These are phyloP conservation scores for Anisogramma anomala DNA, from an alignment of 2,329 filamentous ascomycete genomes.

Conservation along the genomic window DNA sequence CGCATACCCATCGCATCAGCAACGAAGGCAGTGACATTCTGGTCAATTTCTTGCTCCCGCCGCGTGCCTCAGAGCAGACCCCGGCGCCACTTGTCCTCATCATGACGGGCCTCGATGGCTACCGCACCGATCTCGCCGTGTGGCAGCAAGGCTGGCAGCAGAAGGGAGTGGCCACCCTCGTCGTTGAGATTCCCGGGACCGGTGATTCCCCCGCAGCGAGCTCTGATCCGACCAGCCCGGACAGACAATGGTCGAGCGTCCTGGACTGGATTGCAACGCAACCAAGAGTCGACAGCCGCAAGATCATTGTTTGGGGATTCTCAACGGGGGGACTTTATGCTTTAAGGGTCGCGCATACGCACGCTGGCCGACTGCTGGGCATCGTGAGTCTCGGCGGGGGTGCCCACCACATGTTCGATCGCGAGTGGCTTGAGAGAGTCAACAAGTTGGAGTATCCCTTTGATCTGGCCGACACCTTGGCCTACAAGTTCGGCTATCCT, in stretches of 20 bases:
- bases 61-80: conserved; percentile 18
- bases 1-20: conserved; percentile 31
- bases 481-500: background rate
- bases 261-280: conserved; percentile 41
- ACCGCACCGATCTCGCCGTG: conserved; percentile 50
- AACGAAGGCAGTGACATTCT: conserved; percentile 34
- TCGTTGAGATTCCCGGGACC: conserved; percentile 54
- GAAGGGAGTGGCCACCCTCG: conserved; percentile 50
- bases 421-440: conserved; percentile 47
- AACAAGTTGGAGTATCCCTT: conserved; percentile 57
- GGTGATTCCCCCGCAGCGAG: conserved; percentile 55
- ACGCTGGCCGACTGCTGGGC: conserved; percentile 40
- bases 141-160: conserved; percentile 49
- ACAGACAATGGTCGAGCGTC: conserved; percentile 51
- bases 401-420: conserved; percentile 47
- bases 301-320: conserved; percentile 51
- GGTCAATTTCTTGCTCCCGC: conserved; percentile 52
- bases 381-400: conserved; percentile 52
- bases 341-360: conserved; percentile 53
- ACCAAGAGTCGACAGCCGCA: conserved; percentile 41
- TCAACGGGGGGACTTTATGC: conserved; percentile 58
- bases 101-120: conserved; percentile 38
- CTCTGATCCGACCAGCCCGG: conserved; percentile 44
- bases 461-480: background rate
- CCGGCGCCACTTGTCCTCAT: conserved; percentile 38